phyloP scores from a whole-genome alignment of 768 basidiomycete genomes.

The Lactarius sp. region DNA sequence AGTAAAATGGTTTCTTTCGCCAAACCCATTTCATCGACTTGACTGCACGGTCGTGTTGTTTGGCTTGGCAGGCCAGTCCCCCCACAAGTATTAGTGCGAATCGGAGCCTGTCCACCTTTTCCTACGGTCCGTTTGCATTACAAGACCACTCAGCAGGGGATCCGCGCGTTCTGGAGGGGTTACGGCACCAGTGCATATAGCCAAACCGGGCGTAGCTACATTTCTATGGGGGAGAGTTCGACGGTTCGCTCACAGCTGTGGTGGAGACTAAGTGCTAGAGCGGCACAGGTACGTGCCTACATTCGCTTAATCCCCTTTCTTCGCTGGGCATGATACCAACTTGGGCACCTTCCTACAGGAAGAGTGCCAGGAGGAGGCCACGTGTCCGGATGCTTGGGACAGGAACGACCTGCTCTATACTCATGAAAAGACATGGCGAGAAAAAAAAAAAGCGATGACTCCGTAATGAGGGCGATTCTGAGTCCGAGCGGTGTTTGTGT shows the following conservation, averaged over 20 bases:
- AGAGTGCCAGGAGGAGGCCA: constrained; percentile 40
- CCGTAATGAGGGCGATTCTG: constrained; percentile 40
- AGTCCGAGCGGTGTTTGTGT: constrained; percentile 33
- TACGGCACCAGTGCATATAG: constrained; percentile 59
- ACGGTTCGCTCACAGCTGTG: constrained; percentile 33
- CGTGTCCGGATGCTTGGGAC: constrained; percentile 36
- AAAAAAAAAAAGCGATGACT: constrained; percentile 43
- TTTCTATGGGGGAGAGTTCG: not conserved
- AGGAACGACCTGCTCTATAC: constrained; percentile 39
- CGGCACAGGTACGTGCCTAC: not conserved
- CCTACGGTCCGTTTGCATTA: constrained; percentile 32
- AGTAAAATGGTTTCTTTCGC: not conserved
- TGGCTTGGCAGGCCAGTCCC: constrained; percentile 51
- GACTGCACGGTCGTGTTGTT: constrained; percentile 48
- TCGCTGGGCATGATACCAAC: constrained; percentile 38
- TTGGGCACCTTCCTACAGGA: constrained; percentile 46
- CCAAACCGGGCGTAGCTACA: constrained; percentile 38
- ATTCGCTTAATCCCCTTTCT: not conserved
- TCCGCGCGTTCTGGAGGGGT: constrained; percentile 52
- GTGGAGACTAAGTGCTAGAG: constrained; percentile 36
- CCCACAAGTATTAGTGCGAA: constrained; percentile 49
- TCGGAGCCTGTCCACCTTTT: constrained; percentile 16
- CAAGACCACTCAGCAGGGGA: constrained; percentile 37
- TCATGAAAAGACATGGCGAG: constrained; percentile 44
- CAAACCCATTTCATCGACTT: not conserved